Percentiles rank a stretch among this genome's conserved stretches.
Evolutionary conservation across 495 filamentous ascomycete species (phyloP).

Genomic region (Aspergillus bertholletiae): DNA sequence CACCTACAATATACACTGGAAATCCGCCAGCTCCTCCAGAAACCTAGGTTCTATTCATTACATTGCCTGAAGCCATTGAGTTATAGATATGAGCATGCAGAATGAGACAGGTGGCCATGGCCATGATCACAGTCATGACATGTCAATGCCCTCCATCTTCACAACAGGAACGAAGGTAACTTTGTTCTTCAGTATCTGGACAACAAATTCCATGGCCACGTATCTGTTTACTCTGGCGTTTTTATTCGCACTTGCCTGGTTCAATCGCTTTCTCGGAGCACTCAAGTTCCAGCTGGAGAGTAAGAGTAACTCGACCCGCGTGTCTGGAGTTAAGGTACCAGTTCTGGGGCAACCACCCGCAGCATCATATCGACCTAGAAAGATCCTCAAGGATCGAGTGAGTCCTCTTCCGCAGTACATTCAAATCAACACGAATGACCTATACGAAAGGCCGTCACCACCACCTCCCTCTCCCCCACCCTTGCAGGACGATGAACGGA

Average conservation of each 20-base stretch:
- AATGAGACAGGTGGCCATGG: not conserved
- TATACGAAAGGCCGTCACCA: not conserved
- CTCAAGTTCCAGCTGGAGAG: slow-evolving; percentile 17
- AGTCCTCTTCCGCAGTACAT: slow-evolving; percentile 15
- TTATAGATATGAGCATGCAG: no score
- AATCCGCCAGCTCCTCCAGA: no score
- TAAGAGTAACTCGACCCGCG: no score
- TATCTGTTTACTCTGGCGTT: slow-evolving; percentile 14
- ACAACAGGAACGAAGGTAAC: slow-evolving; percentile 11
- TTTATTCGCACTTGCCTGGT: slow-evolving; percentile 14
- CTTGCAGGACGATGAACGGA: not conserved
- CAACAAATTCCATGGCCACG: slow-evolving; percentile 10
- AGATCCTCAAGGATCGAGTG: slow-evolving; percentile 8
- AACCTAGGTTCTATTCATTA: no score
- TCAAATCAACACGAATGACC: not conserved
- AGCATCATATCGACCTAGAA: no score
- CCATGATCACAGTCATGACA: no score
- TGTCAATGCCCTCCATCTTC: slow-evolving; percentile 14
- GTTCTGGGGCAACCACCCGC: no score
- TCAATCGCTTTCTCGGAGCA: slow-evolving; percentile 21
- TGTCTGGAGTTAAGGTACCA: no score
- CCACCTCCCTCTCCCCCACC: not conserved
- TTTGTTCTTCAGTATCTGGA: slow-evolving; percentile 20
- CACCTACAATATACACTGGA: no score
- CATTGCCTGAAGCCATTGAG: no score